Evolutionary conservation across 352 stramenopile species (phyloP), one percentile per base, ranked within the genome.

Genomic region (Phytopythium ostracodes): DNA sequence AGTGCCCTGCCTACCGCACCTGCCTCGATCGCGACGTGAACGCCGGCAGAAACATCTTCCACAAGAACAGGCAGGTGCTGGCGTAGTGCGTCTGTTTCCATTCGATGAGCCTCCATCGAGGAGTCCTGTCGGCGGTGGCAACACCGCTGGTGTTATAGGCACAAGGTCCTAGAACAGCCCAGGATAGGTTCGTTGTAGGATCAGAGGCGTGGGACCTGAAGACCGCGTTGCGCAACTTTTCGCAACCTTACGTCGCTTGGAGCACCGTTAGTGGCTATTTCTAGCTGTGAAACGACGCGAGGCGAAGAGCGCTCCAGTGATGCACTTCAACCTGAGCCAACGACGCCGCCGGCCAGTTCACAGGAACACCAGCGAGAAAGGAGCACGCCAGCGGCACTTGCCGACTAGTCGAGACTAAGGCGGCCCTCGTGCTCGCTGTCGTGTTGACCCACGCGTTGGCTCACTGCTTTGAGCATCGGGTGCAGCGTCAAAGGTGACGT

Each of bases 241-340:
- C 8, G 43, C 43, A 50, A 51, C 44, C 20, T 51, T 20, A 20
- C 0, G 11, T 31, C 22, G 11, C 29, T 8, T 18, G 4, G 14
- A 27, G 44, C 36, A 47, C n/a, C 53, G 20, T 59, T 27, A 59
- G 42, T 12, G 18, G 17, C 57, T 72, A 75, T 57, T 43, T 67
- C 56, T 65, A 50, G 65, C 53, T 54, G 53, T 38, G 68, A 72
- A 75, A 70, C 68, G 65, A 75, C 68, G 57, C 67, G 38, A 66
- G 58, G 62, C 3, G 29, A 33, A 7, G 29, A 33, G 29, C 29
- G 29, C 29, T 33, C 36, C 29, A 25, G 27, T 42, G 50, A 56
- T 4, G 14, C 14, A 24, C 46, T 52, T 52, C 46, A 52, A 52
- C 46, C 46, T 52, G 46, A 49, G 42, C 14, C n/a, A 17, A 11